Evolutionary conservation across 768 basidiomycete genomes (phyloP), one percentile per base, ranked within the genome.

Genomic region (Chalciporus piperatus): DNA sequence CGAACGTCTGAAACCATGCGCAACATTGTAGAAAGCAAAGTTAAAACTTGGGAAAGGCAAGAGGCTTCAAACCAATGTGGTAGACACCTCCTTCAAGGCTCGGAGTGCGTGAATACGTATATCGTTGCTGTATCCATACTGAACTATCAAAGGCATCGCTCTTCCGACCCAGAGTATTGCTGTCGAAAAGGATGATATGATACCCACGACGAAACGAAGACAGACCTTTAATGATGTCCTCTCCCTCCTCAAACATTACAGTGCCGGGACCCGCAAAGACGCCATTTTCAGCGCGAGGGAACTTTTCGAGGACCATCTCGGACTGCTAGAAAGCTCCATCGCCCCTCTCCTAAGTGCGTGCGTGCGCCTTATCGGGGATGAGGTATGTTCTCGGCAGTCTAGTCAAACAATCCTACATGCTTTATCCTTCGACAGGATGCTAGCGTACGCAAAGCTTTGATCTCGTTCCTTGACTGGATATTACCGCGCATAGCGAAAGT

Each of bases 21-120:
- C 14, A 51, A 13, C 25, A 37, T 51, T 25, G 22, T 68, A 98
- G 92, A 98, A 94, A 92, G 84, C 92, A 22, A 98, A 90, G 69
- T 78, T 97, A 33, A 99, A 97, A 70, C 88, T 99, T 45, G 96
- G 96, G 32, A 99, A 96, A 68, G 93, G 91, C 40, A 98, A 95
- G 69, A 82, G 87, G 60, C 66, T 74, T 10, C 77, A 93, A 10
- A 77, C 73, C 41, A 98, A 98, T 77, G 90, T 83, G 6, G 82
- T 98, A 58, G 92, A 98, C 70, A 98, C 96, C 1, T 94, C 95
- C 1, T 98, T 96, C 80, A 93, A 95, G 67, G 85, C 92, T 28
- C 83, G 92, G 52, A 92, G 96, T 97, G 63, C 60, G 89, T 75
- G 44, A 30, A 46, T 8, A 39, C 32, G 6, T 7, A 14, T 23